Percentiles rank a stretch among this genome's conserved stretches.
Evolutionary conservation across 345 rosid genomes (phyloP).

Genomic region (Psidium friedrichsthalianum): DNA sequence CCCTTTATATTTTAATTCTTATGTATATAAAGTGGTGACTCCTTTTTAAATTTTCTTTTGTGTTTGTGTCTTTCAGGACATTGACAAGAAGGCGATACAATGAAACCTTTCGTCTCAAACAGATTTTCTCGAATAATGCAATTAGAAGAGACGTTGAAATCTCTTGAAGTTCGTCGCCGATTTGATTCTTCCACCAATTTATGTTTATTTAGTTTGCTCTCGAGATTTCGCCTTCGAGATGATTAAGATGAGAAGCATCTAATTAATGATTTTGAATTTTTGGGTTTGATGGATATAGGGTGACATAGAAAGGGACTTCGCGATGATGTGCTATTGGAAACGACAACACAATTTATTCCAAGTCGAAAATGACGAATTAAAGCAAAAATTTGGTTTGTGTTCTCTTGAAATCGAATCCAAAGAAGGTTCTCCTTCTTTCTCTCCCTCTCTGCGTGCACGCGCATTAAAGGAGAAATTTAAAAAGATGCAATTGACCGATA

Average conservation of each 20-base stretch:
- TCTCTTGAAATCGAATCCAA: background rate
- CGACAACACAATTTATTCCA: background rate
- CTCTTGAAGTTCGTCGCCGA: background rate
- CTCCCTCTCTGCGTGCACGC: background rate
- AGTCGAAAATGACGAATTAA: background rate
- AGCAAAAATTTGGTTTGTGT: background rate
- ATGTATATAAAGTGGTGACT: background rate
- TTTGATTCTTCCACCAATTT: background rate
- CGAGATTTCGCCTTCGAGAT: no score
- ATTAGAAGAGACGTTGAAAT: background rate
- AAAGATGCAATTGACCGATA: background rate
- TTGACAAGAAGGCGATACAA: background rate
- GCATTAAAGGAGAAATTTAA: background rate
- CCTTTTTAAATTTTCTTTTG: background rate
- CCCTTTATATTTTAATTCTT: background rate
- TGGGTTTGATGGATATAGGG: background rate
- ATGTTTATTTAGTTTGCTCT: background rate
- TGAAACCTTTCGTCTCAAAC: background rate
- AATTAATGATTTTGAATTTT: background rate
- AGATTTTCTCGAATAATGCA: background rate
- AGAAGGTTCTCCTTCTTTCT: background rate
- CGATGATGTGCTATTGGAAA: background rate
- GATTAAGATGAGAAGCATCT: background rate
- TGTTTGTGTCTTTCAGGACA: background rate
- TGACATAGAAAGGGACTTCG: background rate